Base-by-base conservation (phyloP, 2,329 filamentous ascomycete species). In the Aspergillus sp. region DNA sequence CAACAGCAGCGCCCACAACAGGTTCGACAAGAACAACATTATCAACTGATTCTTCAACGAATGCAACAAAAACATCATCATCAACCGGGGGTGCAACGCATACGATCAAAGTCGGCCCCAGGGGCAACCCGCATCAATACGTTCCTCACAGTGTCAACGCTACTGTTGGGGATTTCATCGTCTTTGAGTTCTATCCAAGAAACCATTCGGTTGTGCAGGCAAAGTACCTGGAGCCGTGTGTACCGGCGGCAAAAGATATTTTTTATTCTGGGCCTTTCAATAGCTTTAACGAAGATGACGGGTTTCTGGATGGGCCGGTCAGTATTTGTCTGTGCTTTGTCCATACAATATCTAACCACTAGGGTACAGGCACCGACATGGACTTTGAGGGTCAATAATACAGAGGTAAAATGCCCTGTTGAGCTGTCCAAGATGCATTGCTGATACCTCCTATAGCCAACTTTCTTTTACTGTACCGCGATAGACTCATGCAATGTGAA, bases 391-490 rank as follows among this genome's bases (percentile, higher is more conserved):
- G 70, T 87, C 48, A 85, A 85, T 55, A 72, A 82, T 53, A 83
- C 81, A 0, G 65, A 77, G 53, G 65, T 67, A 60, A 35, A 47
- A 25, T 27, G 12, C 7, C 33, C 13, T 17, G 9, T 35, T n/a
- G 7, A 35, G 33, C 33, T 1, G n/a, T 35, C 3, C 33, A 17
- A 35, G 25, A 27, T 22, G n/a, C 13, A 25, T 4, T 27, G 41
- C 13, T 43, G 15, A 43, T 17, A n/a, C 10, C 7, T 33, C 33
- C 42, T 23, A 17, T 44, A 68, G 19, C 83, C 85, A 0, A 77
- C 83, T 13, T 86, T 84, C 62, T 86, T 79, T 64, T 88, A 88
- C 63, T 88, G 84, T 53, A 80, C 82, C 0, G 84, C 84, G 0
- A 76, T 80, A 0, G 76, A 73, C 0, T 86, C 84, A 2, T 91